phyloP scores from a whole-genome alignment of 352 stramenopile species.

The Saprolegnia parasitica region DNA sequence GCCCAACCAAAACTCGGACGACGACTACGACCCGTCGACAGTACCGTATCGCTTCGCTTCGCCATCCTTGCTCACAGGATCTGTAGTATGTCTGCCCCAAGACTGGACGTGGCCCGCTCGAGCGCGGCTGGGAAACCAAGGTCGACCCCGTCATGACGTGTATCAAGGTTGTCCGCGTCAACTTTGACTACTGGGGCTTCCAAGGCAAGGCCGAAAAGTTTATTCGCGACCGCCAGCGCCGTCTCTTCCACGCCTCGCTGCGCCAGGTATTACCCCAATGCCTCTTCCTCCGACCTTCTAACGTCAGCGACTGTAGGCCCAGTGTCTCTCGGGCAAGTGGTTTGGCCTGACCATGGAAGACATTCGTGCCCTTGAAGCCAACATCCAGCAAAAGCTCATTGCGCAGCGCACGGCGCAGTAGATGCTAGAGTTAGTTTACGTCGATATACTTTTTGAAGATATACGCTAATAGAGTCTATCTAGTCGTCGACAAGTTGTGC shows the following conservation, averaged over 20 bases:
- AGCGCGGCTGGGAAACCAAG: constrained; percentile 60
- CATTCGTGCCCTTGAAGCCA: constrained; percentile 71
- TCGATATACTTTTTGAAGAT: too few relatives aligned
- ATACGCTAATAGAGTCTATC: too few relatives aligned
- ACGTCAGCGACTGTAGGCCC: constrained; percentile 41
- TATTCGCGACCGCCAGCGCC: constrained; percentile 77
- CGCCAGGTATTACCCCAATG: constrained; percentile 36
- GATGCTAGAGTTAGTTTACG: neutral
- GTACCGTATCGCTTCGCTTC: constrained; percentile 28
- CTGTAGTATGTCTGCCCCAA: constrained; percentile 45
- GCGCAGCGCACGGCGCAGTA: constrained; percentile 45
- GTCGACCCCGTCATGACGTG: constrained; percentile 79
- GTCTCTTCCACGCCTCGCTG: constrained; percentile 72
- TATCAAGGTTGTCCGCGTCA: constrained; percentile 82
- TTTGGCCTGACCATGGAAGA: constrained; percentile 79
- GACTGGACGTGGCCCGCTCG: constrained; percentile 61
- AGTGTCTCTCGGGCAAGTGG: constrained; percentile 79
- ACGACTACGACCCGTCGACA: constrained; percentile 58
- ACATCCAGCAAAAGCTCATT: constrained; percentile 69
- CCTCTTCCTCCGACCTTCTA: neutral
- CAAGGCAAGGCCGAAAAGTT: constrained; percentile 77
- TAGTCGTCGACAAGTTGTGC: too few relatives aligned
- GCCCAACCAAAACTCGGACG: constrained; percentile 66
- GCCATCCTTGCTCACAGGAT: neutral
- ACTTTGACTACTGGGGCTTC: constrained; percentile 86